Base-by-base conservation (phyloP, 331 rosid species). In the Malus hybrid region DNA sequence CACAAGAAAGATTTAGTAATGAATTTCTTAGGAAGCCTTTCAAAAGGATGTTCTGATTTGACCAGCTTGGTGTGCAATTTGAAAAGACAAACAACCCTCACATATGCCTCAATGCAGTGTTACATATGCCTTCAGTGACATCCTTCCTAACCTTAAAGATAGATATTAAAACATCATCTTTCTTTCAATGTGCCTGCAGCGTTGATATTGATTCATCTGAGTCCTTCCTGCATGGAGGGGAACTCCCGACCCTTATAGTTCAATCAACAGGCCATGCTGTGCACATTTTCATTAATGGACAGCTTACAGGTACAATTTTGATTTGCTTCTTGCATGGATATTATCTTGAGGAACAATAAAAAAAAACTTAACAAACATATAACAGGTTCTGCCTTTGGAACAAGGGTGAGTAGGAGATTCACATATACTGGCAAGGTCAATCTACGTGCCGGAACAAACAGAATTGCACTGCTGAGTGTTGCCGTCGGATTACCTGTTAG, bases 401-500 rank as follows among this genome's bases (percentile, higher is more conserved):
- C 98, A 10, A 87, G 99, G 88, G 88, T 87, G 84, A 81, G 76
- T 75, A 86, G 97, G 88, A 92, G 94, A 82, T 88, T 95, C 86
- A 92, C 80, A 60, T 95, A 90, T 76, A 92, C 74, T 18, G 98
- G 97, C 65, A 75, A 89, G 59, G 91, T 87, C 70, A 88, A 92
- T 80, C 90, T 95, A 67, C 94, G 33, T 65, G 85, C 98, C 2
- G 98, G 99, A 81, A 86, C 73, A 67, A 95, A 95, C 94, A 89
- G 74, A 80, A 86, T 95, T 77, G 96, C 98, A 22, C 86, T 95
- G 63, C 90, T 95, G 75, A 95, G 99, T 68, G 96, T 95, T 80
- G 97, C 99, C 55, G 93, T 95, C 74, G 99, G 99, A 65, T 90
- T 95, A 81, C 99, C 93, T 32, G 99, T 95, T 78, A 79, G 96